A percentile compares a stretch with the other conserved stretches of the same genome.
phyloP scores from a whole-genome alignment of 2,329 filamentous ascomycete species.

The Claviceps fusiformis region DNA sequence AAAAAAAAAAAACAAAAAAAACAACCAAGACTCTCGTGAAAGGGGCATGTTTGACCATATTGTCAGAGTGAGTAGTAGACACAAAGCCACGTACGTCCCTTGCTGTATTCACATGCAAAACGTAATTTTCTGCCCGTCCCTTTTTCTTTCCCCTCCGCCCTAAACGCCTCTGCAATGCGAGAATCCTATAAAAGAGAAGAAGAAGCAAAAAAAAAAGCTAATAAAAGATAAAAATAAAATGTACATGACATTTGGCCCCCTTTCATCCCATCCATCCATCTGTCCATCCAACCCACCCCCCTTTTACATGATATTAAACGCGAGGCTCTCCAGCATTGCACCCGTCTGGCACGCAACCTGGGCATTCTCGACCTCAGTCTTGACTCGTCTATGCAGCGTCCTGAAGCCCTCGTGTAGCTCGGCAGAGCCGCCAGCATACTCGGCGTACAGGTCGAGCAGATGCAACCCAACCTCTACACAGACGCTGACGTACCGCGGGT shows the following conservation, averaged over 20 bases:
- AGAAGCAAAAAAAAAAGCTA: neutral
- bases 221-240: neutral
- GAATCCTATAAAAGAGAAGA: neutral
- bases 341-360: constrained; percentile 69
- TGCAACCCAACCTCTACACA: constrained; percentile 74
- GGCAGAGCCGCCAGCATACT: constrained; percentile 59
- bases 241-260: neutral
- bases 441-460: constrained; percentile 76
- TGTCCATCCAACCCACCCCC: neutral
- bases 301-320: constrained; percentile 17
- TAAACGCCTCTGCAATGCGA: constrained; percentile 7
- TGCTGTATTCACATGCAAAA: neutral
- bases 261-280: neutral
- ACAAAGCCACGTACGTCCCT: neutral
- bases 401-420: constrained; percentile 60
- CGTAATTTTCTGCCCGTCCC: neutral
- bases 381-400: constrained; percentile 56
- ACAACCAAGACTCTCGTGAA: neutral
- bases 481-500: constrained; percentile 68
- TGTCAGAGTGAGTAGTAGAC: neutral
- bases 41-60: neutral
- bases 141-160: neutral
- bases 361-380: constrained; percentile 65
- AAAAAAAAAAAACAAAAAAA: neutral
- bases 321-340: constrained; percentile 71